These are phyloP conservation scores for Pugionium dolabratum DNA, from an alignment of 345 rosid species.

Conservation along the genomic window DNA sequence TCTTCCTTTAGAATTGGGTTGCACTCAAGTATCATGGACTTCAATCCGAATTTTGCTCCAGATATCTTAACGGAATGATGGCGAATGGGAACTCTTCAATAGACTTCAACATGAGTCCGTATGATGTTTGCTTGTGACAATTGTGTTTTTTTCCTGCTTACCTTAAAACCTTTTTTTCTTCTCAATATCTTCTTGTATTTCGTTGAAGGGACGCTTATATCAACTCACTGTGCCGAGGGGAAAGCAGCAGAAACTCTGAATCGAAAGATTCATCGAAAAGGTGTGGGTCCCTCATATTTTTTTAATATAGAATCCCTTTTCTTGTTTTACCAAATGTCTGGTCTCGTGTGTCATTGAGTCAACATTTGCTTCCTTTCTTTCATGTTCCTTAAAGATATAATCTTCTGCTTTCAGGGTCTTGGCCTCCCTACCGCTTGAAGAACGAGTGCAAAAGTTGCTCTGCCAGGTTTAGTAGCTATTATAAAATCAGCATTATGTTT, in stretches of 20 bases:
- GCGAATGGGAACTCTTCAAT: conserved; percentile 53
- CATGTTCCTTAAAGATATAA: conserved; percentile 6
- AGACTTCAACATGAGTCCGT: conserved; percentile 75
- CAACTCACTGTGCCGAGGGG: conserved; percentile 66
- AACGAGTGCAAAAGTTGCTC: conserved; percentile 68
- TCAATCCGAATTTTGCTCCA: conserved; percentile 62
- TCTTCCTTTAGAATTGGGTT: conserved; percentile 62
- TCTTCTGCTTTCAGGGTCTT: conserved; percentile 58
- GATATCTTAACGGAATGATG: conserved; percentile 61
- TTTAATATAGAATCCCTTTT: neutral
- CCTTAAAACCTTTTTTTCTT: neutral
- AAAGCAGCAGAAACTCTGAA: conserved; percentile 40
- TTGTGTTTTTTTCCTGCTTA: conserved; percentile 12
- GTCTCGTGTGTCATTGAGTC: conserved; percentile 18
- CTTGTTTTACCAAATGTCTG: conserved; percentile 18
- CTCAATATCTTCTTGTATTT: conserved; percentile 15
- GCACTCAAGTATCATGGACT: conserved; percentile 73
- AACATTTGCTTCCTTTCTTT: conserved; percentile 11
- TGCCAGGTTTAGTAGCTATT: conserved; percentile 60
- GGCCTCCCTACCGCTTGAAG: conserved; percentile 62
- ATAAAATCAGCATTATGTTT: conserved; percentile 11
- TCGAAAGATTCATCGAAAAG: conserved; percentile 53
- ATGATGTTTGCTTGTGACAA: conserved; percentile 28
- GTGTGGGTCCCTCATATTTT: conserved; percentile 35
- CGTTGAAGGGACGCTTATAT: conserved; percentile 64